Evolutionary conservation across 805 yeast species (phyloP), one percentile per base, ranked within the genome.

Genomic region (Yamadazyma sp.): DNA sequence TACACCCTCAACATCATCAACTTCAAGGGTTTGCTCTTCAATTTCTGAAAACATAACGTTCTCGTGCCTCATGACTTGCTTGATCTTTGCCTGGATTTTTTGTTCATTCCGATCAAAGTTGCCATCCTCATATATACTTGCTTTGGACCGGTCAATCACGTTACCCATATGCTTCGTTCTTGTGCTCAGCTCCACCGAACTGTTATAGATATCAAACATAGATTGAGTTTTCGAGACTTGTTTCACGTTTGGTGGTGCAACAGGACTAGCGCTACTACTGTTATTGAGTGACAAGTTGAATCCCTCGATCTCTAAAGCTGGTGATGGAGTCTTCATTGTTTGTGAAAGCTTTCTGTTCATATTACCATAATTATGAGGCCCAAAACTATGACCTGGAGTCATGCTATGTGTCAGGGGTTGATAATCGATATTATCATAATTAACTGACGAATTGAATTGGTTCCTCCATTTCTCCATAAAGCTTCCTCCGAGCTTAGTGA

Each of bases 391-490:
- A n/a, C 10, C 19, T 18, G 26, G 17, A 13, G 12, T n/a, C 24
- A 33, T 19, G 2, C 27, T 15, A 16, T 20, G 34, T 3, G 12
- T 20, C 4, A 15, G 21, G 1, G 48, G 48, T 3, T 17, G 26
- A 12, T 35, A 40, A 13, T 45, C 49, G 14, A 40, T 35, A 26
- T 29, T 40, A 22, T 45, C 49, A 11, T 29, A 40, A 23, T 38
- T 45, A 13, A 32, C 35, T 2, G 44, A 33, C 14, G 42, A 53
- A 19, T 66, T 53, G 22, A 63, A 54, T 2, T 69, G 59, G 37
- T 54, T 55, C 40, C 59, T 60, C 75, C 77, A 70, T 45, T 64
- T 68, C 7, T 70, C 77, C 46, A 70, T 47, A 41, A 70, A 67
- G 34, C 72, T 62, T 16, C 69, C 62, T 1, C 74, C 72, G 17